These are phyloP conservation scores for Naematelia encephala DNA, from an alignment of 768 basidiomycete species.

Conservation along the genomic window DNA sequence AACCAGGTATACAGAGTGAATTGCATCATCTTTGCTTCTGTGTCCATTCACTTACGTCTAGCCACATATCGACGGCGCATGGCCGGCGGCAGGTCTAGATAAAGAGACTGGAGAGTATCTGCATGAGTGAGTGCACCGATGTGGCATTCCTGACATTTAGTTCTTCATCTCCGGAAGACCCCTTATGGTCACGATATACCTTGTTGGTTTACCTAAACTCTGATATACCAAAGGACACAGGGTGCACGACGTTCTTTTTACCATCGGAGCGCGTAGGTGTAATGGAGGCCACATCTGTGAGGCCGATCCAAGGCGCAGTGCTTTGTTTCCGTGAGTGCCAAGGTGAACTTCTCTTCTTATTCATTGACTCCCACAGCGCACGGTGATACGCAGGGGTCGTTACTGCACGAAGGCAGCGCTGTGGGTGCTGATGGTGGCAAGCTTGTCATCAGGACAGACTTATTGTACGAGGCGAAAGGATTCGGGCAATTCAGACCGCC, in stretches of 20 bases:
- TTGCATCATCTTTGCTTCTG: not conserved
- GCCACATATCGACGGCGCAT: constrained; percentile 60
- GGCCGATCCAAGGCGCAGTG: constrained; percentile 57
- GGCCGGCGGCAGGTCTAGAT: constrained; percentile 57
- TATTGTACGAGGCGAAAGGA: constrained; percentile 49
- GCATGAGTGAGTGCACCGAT: constrained; percentile 55
- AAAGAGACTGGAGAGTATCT: constrained; percentile 55
- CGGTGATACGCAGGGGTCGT: constrained; percentile 48
- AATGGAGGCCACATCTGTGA: constrained; percentile 57
- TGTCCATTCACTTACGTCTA: constrained; percentile 12
- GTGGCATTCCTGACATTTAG: constrained; percentile 11
- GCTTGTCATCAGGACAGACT: constrained; percentile 51
- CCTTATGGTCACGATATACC: constrained; percentile 57
- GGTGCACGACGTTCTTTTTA: constrained; percentile 60
- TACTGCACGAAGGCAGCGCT: constrained; percentile 50
- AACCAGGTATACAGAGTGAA: constrained; percentile 56
- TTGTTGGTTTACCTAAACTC: constrained; percentile 59
- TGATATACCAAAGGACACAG: constrained; percentile 53
- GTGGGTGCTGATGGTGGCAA: constrained; percentile 49
- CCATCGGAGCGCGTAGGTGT: constrained; percentile 54
- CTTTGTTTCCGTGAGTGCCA: constrained; percentile 55
- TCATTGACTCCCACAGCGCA: constrained; percentile 34
- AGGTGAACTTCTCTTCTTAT: not conserved
- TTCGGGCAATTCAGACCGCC: constrained; percentile 46
- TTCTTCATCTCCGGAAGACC: constrained; percentile 50